These are phyloP conservation scores for Pseudogymnoascus verrucosus DNA, from an alignment of 2,329 filamentous ascomycete species.

Conservation along the genomic window DNA sequence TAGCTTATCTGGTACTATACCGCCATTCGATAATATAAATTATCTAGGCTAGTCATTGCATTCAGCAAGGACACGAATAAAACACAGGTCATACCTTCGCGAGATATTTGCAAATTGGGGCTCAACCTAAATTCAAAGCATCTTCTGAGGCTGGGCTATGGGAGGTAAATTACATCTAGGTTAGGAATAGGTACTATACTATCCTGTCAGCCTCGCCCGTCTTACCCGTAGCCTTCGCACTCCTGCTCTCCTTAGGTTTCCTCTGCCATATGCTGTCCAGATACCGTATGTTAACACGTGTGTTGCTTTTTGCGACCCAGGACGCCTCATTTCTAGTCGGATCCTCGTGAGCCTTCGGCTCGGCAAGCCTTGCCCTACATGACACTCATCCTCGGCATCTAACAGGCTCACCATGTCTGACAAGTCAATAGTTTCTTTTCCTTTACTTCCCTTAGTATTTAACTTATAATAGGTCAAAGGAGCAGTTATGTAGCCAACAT, in stretches of 20 bases:
- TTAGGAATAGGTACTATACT: too few species aligned
- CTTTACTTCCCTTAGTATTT: background rate
- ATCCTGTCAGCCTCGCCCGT: too few species aligned
- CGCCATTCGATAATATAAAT: background rate
- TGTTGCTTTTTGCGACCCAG: background rate
- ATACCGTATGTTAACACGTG: too few species aligned
- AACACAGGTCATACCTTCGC: too few species aligned
- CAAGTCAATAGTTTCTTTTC: background rate
- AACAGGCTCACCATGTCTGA: background rate
- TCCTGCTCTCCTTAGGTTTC: too few species aligned
- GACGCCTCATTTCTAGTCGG: background rate
- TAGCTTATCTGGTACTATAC: background rate
- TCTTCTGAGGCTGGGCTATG: too few species aligned
- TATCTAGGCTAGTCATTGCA: background rate
- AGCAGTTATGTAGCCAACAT: background rate
- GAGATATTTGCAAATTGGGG: too few species aligned
- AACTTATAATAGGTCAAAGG: background rate
- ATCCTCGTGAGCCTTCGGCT: background rate
- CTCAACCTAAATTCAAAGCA: too few species aligned
- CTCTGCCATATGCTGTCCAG: too few species aligned
- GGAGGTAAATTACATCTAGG: too few species aligned
- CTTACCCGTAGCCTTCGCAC: too few species aligned
- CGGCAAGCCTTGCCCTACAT: background rate
- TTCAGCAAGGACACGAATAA: too few species aligned
- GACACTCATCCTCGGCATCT: background rate